Evolutionary conservation across 306 rosid genomes (phyloP).

Genomic region (Sicyos edulis): DNA sequence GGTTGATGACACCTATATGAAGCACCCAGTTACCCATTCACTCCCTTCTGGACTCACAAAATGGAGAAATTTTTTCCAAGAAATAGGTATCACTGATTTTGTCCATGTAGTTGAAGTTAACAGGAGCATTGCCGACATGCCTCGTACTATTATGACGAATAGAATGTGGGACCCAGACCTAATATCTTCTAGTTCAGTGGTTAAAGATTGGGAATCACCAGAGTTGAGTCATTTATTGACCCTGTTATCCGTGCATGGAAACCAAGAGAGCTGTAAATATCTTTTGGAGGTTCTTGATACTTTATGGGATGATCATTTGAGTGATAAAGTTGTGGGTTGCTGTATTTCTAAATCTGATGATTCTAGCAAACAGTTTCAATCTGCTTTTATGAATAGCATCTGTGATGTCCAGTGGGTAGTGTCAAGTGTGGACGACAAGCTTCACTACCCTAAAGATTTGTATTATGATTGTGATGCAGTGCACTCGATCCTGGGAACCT

Average conservation of each 20-base stretch:
- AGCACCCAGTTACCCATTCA: slow-evolving; percentile 54
- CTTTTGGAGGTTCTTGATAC: slow-evolving; percentile 70
- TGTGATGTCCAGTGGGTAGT: slow-evolving; percentile 65
- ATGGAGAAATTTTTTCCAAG: slow-evolving; percentile 81
- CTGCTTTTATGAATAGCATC: slow-evolving; percentile 57
- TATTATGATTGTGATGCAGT: slow-evolving; percentile 71
- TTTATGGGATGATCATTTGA: slow-evolving; percentile 74
- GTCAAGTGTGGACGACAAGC: slow-evolving; percentile 52
- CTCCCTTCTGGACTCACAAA: slow-evolving; percentile 44
- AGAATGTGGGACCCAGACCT: slow-evolving; percentile 48
- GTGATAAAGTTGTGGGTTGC: slow-evolving; percentile 55
- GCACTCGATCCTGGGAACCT: slow-evolving; percentile 55
- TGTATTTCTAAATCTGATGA: slow-evolving; percentile 39
- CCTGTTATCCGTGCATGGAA: slow-evolving; percentile 44
- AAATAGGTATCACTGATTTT: slow-evolving; percentile 72
- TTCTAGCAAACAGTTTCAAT: slow-evolving; percentile 47
- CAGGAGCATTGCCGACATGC: slow-evolving; percentile 44
- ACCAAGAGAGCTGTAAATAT: slow-evolving; percentile 47
- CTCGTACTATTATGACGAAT: slow-evolving; percentile 36
- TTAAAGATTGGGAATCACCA: slow-evolving; percentile 79
- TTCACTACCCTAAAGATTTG: slow-evolving; percentile 72
- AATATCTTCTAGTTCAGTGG: slow-evolving; percentile 51
- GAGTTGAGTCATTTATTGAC: slow-evolving; percentile 58
- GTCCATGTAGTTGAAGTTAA: slow-evolving; percentile 58
- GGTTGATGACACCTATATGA: slow-evolving; percentile 61